Evolutionary conservation across 106 monocot genomes (phyloP).

Genomic region (Allium fistulosum): DNA sequence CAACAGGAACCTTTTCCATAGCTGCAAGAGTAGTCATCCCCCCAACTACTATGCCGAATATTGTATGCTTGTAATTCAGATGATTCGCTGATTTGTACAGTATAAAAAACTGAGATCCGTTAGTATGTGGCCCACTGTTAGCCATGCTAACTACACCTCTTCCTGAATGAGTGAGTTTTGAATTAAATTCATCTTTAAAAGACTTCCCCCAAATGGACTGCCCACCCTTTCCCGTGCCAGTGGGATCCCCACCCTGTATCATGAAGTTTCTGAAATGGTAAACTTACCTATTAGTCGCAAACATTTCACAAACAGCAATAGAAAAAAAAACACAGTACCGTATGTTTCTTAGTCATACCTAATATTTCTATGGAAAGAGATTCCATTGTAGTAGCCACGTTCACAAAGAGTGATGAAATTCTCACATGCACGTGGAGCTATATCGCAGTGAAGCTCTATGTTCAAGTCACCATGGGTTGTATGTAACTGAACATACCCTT

Average conservation of each 20-base stretch:
- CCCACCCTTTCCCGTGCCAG: slow-evolving; percentile 90
- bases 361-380: slow-evolving; percentile 84
- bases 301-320: background rate
- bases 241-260: slow-evolving; percentile 99
- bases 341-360: slow-evolving; percentile 36
- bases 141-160: slow-evolving; percentile 98
- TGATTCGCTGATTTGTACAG: slow-evolving; percentile 90
- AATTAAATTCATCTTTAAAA: slow-evolving; percentile 97
- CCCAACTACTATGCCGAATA: slow-evolving; percentile 91
- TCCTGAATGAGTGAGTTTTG: slow-evolving; percentile 85
- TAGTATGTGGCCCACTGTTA: slow-evolving; percentile 94
- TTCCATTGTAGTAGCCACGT: slow-evolving; percentile 89
- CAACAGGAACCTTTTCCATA: slow-evolving; percentile 97
- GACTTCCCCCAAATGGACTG: slow-evolving; percentile 96
- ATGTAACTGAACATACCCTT: slow-evolving; percentile 96
- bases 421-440: slow-evolving; percentile 87
- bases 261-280: slow-evolving; percentile 75
- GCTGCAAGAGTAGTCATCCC: slow-evolving; percentile 84
- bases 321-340: too few relatives aligned
- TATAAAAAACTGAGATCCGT: slow-evolving; percentile 98
- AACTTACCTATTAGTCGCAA: background rate
- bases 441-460: slow-evolving; percentile 89
- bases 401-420: slow-evolving; percentile 98
- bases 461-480: slow-evolving; percentile 95
- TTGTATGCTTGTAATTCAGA: slow-evolving; percentile 94